phyloP scores from a whole-genome alignment of 495 filamentous ascomycete genomes.

The Xylaria cubensis region DNA sequence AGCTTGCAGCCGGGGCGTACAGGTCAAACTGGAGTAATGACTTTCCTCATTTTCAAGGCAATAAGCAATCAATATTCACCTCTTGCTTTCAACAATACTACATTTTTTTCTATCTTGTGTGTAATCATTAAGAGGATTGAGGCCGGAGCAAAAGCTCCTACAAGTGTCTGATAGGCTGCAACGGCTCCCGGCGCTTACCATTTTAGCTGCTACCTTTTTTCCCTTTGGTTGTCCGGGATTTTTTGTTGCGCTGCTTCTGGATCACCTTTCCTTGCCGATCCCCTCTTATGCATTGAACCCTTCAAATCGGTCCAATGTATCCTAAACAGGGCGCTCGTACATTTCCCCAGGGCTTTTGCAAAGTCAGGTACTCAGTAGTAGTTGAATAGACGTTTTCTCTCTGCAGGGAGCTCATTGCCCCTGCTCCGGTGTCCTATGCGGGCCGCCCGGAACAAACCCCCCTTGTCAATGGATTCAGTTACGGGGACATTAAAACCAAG shows the following conservation, averaged over 20 bases:
- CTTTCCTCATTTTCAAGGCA: conserved; percentile 13
- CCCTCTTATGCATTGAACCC: conserved; percentile 15
- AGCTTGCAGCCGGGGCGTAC: conserved; percentile 18
- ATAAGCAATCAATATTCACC: conserved; percentile 9
- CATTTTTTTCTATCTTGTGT: conserved; percentile 23
- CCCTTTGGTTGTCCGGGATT: conserved; percentile 6
- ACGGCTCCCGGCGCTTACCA: conserved; percentile 23
- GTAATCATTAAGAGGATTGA: conserved; percentile 22
- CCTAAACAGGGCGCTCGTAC: conserved; percentile 3
- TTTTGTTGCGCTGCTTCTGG: conserved; percentile 22
- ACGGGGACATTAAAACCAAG: conserved; percentile 1
- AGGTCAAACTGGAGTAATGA: neutral
- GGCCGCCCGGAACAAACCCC: conserved; percentile 15
- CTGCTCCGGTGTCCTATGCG: conserved; percentile 14
- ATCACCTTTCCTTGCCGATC: conserved; percentile 20
- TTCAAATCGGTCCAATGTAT: conserved; percentile 24
- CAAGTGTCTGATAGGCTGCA: conserved; percentile 25
- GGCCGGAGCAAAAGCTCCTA: conserved; percentile 28
- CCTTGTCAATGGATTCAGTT: conserved; percentile 14
- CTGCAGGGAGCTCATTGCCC: neutral
- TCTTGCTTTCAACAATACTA: conserved; percentile 2
- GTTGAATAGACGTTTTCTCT: neutral
- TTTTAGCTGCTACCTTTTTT: conserved; percentile 23
- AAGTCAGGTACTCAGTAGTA: neutral
- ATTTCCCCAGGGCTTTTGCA: neutral